Evolutionary conservation across 2,329 filamentous ascomycete genomes (phyloP).

Genomic region (Teratosphaeria gauchensis): DNA sequence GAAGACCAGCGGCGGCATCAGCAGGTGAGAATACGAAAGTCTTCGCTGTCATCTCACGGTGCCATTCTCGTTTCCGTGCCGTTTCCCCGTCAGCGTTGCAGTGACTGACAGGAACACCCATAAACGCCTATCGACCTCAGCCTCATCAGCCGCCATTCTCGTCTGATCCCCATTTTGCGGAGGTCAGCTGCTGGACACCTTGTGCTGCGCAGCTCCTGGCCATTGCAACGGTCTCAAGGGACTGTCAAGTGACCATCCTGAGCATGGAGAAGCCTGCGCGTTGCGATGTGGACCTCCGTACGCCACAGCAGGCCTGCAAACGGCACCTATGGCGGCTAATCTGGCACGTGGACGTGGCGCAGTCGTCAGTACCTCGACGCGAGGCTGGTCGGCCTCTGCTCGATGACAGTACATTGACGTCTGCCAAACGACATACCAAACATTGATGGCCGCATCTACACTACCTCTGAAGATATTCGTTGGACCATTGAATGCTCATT

Average conservation of each 20-base stretch:
- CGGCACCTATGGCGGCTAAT: not conserved
- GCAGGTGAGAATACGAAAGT: not conserved
- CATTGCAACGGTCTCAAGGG: not conserved
- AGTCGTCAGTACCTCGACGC: not conserved
- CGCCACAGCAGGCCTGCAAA: not conserved
- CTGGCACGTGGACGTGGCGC: not conserved
- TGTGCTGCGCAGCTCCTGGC: not conserved
- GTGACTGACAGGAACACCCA: not conserved
- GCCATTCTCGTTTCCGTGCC: not conserved
- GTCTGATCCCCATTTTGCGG: not conserved
- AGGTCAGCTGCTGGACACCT: not conserved
- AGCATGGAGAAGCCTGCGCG: not conserved
- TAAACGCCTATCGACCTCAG: not conserved
- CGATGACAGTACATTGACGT: not conserved
- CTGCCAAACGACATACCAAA: not conserved
- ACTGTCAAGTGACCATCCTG: not conserved
- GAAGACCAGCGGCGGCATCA: not conserved
- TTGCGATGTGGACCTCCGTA: not conserved
- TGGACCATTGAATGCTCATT: no score
- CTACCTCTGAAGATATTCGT: no score
- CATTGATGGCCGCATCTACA: not conserved
- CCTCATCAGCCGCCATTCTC: not conserved
- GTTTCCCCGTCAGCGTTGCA: not conserved
- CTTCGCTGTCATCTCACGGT: not conserved
- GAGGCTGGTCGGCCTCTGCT: not conserved